Base-by-base conservation (phyloP, 352 stramenopile genomes). In the Phytophthora europaea region DNA sequence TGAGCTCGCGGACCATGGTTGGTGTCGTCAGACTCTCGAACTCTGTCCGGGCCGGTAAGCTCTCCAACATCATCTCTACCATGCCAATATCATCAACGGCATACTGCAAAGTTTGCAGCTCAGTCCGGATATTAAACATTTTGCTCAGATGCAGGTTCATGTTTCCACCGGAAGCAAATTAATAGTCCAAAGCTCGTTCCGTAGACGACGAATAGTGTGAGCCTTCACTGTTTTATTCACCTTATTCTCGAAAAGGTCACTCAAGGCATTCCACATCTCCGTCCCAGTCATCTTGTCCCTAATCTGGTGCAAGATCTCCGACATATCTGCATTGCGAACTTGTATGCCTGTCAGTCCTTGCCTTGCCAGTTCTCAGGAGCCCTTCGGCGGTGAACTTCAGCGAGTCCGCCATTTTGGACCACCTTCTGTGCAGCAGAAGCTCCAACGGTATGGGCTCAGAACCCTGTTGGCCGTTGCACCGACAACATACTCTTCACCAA, bases 201-300 rank as follows among this genome's bases (percentile, higher is more conserved):
- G 40, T 9, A 64, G 18, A 15, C 18, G 23, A 45, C 57, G 57
- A 55, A 55, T 64, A 45, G 22, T 54, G 40, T 63, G 57, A 52
- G 36, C 55, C 55, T 52, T 51, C 3, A 63, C 57, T 23, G 40
- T 54, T 15, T 63, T 63, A 26, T 55, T 63, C 2, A 31, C 23
- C 40, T 62, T 62, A n/a, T 15, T 40, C 36, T 62, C 55, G 43
- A 40, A 62, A 18, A 62, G 20, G 13, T 62, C 38, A 38, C 55
- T 23, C 7, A 62, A 52, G 12, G 38, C 34, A 3, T 38, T 34
- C 55, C 36, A 62, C 26, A 28, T 28, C 26, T 28, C 26, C 26
- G 26, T 28, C 26, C 26, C 26, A 28, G 26, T 28, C 26, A 28
- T 6, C 26, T 28, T 28, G 26, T 28, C 34, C 34, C n/a, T n/a